Evolutionary conservation across 192 early-diverging fungal genomes (phyloP).

Genomic region (Coemansia aciculifera): DNA sequence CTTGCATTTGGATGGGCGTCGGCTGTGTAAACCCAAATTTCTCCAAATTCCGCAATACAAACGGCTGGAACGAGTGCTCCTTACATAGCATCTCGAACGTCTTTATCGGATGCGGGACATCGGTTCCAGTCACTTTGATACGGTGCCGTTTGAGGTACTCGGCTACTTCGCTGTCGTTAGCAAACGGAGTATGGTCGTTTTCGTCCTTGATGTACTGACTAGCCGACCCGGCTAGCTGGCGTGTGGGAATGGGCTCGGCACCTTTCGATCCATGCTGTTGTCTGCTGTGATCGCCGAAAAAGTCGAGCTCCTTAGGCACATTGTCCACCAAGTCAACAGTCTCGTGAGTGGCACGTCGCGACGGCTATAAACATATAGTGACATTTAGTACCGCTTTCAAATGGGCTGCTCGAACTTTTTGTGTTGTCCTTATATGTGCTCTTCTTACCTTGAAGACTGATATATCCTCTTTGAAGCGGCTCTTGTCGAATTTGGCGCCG

Average conservation of each 20-base stretch:
- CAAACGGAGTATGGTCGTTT: slow-evolving; percentile 46
- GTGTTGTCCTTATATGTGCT: neutral
- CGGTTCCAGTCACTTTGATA: slow-evolving; percentile 84
- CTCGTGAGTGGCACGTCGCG: slow-evolving; percentile 8
- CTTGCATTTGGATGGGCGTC: slow-evolving; percentile 94
- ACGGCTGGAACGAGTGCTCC: slow-evolving; percentile 68
- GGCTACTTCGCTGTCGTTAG: slow-evolving; percentile 38
- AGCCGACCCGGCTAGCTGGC: slow-evolving; percentile 47
- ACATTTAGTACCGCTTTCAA: neutral
- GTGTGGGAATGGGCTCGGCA: slow-evolving; percentile 21
- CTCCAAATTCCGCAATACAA: slow-evolving; percentile 72
- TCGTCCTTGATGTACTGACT: slow-evolving; percentile 37
- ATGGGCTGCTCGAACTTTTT: neutral
- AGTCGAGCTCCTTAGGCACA: slow-evolving; percentile 47
- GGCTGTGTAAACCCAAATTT: slow-evolving; percentile 70
- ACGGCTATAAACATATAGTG: slow-evolving; percentile 10
- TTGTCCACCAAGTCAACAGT: slow-evolving; percentile 27
- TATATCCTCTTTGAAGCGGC: slow-evolving; percentile 77
- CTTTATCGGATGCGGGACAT: slow-evolving; percentile 81
- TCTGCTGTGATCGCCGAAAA: slow-evolving; percentile 32
- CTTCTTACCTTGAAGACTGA: slow-evolving; percentile 74
- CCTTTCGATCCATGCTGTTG: slow-evolving; percentile 9
- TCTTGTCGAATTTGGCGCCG: slow-evolving; percentile 87
- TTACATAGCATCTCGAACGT: slow-evolving; percentile 77
- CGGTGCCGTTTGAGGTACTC: slow-evolving; percentile 73